Percentiles rank a stretch among this genome's conserved stretches.
These are phyloP conservation scores for Prinsepia uniflora DNA, from an alignment of 306 rosid genomes.

Conservation along the genomic window DNA sequence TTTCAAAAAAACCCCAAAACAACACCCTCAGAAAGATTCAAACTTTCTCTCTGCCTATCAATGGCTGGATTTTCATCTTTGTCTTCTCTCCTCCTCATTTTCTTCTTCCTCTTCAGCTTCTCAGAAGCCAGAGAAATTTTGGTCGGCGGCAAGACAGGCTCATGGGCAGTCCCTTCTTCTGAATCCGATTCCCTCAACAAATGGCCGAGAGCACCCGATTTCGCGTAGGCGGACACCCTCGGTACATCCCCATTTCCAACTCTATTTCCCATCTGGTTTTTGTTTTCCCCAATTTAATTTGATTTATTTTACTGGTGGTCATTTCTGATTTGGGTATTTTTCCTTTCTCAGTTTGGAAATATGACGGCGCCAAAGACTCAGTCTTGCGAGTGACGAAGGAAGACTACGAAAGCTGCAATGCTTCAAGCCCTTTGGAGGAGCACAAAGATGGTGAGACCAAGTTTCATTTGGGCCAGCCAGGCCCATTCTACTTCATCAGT, in stretches of 20 bases:
- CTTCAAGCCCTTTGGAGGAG: constrained; percentile 36
- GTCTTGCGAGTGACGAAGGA: constrained; percentile 66
- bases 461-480: constrained; percentile 57
- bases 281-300: background rate
- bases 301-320: background rate
- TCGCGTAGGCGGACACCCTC: constrained; percentile 60
- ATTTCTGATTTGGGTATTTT: background rate
- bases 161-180: constrained; percentile 84
- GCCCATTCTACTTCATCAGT: constrained; percentile 77
- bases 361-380: constrained; percentile 69
- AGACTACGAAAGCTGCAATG: constrained; percentile 57
- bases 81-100: constrained; percentile 25
- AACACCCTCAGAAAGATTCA: background rate
- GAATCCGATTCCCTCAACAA: constrained; percentile 60
- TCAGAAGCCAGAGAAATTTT: constrained; percentile 59
- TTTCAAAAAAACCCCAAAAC: background rate
- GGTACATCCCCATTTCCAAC: constrained; percentile 30
- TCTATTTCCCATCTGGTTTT: background rate
- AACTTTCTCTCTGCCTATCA: background rate
- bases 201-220: constrained; percentile 71
- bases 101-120: constrained; percentile 42
- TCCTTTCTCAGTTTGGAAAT: constrained; percentile 58
- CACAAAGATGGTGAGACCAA: constrained; percentile 62
- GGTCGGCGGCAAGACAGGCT: constrained; percentile 63
- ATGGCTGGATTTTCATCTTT: constrained; percentile 47